Base-by-base conservation (phyloP, 2,329 filamentous ascomycete genomes). In the Phoma sp. region DNA sequence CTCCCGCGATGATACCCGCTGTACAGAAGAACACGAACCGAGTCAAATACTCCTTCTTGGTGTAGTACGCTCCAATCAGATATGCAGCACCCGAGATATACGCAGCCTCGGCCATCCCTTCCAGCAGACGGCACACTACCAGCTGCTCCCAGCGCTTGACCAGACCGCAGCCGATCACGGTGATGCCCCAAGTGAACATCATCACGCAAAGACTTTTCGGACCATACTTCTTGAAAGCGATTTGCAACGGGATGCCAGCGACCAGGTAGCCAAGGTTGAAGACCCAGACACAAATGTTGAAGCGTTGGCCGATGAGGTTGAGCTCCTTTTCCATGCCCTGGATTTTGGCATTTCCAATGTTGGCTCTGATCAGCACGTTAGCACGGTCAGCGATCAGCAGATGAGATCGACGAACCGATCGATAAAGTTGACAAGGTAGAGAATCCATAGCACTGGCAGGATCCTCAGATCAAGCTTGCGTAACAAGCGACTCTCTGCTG, bases 1-100 rank as follows among this genome's bases (percentile, higher is more conserved):
- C 82, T 3, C 82, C 83, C 1, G 83, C 81, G 53, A 84, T 76
- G 38, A 79, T 81, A 0, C 80, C 78, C 1, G 81, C 78, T 1
- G 78, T 81, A 14, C 81, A 78, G 64, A 83, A 84, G 43, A 84
- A 80, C 2, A 82, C 82, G 42, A 62, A 69, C 12, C 83, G 76
- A 40, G 82, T 81, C 18, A 84, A 75, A 10, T 84, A 77, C 68
- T 85, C 82, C 42, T 79, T 71, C 46, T 80, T 76, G 56, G 78
- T 81, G 67, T 85, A 85, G 66, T 71, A 72, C 2, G 67, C 58
- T 23, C 68, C 68, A 20, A 72, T 69, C 30, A 72, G 42, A 38
- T 71, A 72, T 1, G 68, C 67, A 9, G 65, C 60, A 30, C 67
- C 69, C 5, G 61, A 59, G 1, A 71, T 65, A 50, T 58, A 73